Base-by-base conservation (phyloP, 768 basidiomycete species). In the Tephrocybe sp. region DNA sequence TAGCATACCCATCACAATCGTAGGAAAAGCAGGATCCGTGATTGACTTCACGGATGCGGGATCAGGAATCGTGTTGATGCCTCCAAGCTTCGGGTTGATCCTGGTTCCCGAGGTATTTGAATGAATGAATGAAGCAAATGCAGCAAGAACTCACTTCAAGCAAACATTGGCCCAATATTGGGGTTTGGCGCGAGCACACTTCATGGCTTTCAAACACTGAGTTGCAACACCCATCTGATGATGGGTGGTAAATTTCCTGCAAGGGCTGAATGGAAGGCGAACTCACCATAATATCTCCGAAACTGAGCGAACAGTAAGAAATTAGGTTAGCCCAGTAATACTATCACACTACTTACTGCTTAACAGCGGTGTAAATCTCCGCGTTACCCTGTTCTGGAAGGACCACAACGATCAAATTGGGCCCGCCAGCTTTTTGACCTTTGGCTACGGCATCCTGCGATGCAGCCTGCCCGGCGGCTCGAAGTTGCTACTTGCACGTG, bases 101-200 rank as follows among this genome's bases (percentile, higher is more conserved):
- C 89, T 92, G 47, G 15, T 39, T 7, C 12, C 9, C 7, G 1
- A 46, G 43, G 3, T 11, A 40, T 34, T 18, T 7, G 15, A 18
- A 4, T 31, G 35, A 13, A 28, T 51, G 52, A 27, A 36, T 16
- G 34, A 21, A 39, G 7, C 38, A 40, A 12, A 8, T 15, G 22
- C 5, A 3, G 35, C 18, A 15, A 32, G 12, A 8, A 67, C 83
- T 42, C 54, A 89, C 90, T 92, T 92, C 9, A 92, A 63, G 59
- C 82, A 82, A 0, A 92, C 85, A 53, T 92, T 93, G 0, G 88
- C 88, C 62, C 78, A 92, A 52, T 90, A 93, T 53, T 92, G 91
- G 0, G 74, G 62, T 47, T 84, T 90, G 0, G 87, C 89, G 0
- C 78, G 64, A 43, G 61, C 68, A 59, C 85, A 86, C 53, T 90